Base-by-base conservation (phyloP, 2,329 filamentous ascomycete genomes). In the Byssothecium circinans region DNA sequence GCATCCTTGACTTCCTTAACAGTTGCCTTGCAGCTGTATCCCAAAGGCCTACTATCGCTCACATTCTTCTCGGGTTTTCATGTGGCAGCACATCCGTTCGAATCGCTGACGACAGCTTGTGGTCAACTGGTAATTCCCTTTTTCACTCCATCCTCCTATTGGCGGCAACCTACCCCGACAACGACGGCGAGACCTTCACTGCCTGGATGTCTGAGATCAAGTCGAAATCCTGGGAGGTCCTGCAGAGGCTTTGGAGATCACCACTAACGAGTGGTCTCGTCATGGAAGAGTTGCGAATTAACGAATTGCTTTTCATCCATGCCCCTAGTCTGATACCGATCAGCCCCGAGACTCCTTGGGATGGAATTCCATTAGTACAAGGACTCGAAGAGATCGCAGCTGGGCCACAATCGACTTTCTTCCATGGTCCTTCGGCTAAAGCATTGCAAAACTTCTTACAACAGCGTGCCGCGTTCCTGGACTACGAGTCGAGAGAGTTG, bases 401-500 rank as follows among this genome's bases (percentile, higher is more conserved):
- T 8, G 52, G 49, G 8, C 56, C 6, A 27, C 19, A 60, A 11
- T 78, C 83, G 1, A 78, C 85, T 6, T 94, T 96, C 62, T 82
- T 90, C 46, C 73, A 85, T 15, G 82, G 81, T 0, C 78, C 84
- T 17, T 85, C 88, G 8, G 84, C 88, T 1, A 71, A 81, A 29
- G 84, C 87, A 0, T 81, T 94, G 32, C 80, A 86, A 27, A 85
- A 92, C 60, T 95, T 95, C 65, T 78, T 99, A 37, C 79, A 83
- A 11, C 80, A 89, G 49, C 84, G 95, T 46, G 85, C 88, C 42
- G 83, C 89, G 60, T 81, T 89, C 32, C 82, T 95, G 52, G 89
- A 95, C 61, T 97, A 96, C 64, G 84, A 90, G 27, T 86, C 88
- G 12, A 85, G 88, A 50, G 92, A 97, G 68, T 81, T 99, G 30